Base-by-base conservation (phyloP, 306 rosid genomes). In the Sicyos baderoa region DNA sequence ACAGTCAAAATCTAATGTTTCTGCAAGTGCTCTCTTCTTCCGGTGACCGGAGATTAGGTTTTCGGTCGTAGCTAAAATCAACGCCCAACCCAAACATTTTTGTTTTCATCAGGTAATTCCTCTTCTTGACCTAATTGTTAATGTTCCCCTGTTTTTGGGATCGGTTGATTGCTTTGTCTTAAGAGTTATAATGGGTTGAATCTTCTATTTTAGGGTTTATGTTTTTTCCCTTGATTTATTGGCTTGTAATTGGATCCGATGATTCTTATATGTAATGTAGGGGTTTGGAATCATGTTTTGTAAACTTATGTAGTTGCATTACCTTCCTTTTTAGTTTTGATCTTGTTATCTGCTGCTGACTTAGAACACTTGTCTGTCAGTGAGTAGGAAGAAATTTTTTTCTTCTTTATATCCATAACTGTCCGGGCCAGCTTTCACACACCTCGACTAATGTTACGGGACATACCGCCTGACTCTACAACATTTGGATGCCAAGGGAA, bases 61-160 rank as follows among this genome's bases (percentile, higher is more conserved):
- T 65, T 65, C 29, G 50, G 6, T 40, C 11, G 68, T 10, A 62
- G 27, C 68, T 37, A 0, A 7, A n/a, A 62, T n/a, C 51, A 4
- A 0, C 19, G 15, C 14, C 37, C 3, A 6, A 42, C 54, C 54
- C 37, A 17, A 7, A 18, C 0, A 62, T 60, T 17, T 7, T 17
- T 23, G 1, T n/a, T 48, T 65, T 44, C 37, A 7, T 45, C 70
- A 6, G 54, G 70, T 65, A 65, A 27, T 21, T 65, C 54, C 1
- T 65, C 37, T 65, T 45, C 54, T 13, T 44, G 27, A 37, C 68
- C 68, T 62, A 40, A 62, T 40, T 40, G 42, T 35, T 35, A 35
- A 35, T 40, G 9, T 37, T 18, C 5, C 12, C 68, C 29, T 17
- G 9, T 17, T 29, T 29, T 62, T 62, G 21, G 27, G 15, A 37